Evolutionary conservation across 2,329 filamentous ascomycete genomes (phyloP), one percentile per base, ranked within the genome.

Genomic region (Colletotrichum spinosum): DNA sequence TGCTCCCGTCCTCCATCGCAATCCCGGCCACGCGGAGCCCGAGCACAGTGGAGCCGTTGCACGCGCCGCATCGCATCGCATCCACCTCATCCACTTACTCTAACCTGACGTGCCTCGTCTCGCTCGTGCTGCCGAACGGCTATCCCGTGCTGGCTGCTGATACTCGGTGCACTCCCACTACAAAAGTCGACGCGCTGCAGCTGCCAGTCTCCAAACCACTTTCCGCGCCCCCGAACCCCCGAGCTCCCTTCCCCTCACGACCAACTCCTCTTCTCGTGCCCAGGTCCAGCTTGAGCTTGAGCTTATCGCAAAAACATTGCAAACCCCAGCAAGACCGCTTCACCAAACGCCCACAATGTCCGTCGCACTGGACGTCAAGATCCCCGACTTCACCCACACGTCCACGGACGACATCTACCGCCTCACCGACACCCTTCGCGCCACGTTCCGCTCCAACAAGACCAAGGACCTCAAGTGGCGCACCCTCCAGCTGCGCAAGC

Each of bases 381-480:
- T 88, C 63, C 71, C 78, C 39, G 70, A 79, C 45, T 88, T 92
- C 70, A 78, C 87, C 77, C 78, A 81, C 58, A 94, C 92, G 2
- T 76, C 89, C 2, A 75, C 92, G 51, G 88, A 92, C 60, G 81
- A 85, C 46, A 93, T 97, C 75, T 79, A 88, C 12, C 76, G 77
- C 65, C 85, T 86, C 46, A 86, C 89, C 74, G 82, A 86, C 61
- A 85, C 81, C 7, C 80, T 91, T 48, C 89, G 89, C 73, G 79
- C 83, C 55, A 88, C 90, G n/a, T 98, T 93, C 80, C 84, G 86
- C 71, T 86, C 92, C 15, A 90, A 94, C 77, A 92, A 90, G 80
- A 97, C 94, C 48, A 93, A 93, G 75, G 86, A 92, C 59, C 76
- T 97, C 67, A 86, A 92, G 73, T 98, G 91, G 81, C 90, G 96